Conservation (phyloP, 257 asterid genomes). For the Nyctanthes arbortristis region DNA sequence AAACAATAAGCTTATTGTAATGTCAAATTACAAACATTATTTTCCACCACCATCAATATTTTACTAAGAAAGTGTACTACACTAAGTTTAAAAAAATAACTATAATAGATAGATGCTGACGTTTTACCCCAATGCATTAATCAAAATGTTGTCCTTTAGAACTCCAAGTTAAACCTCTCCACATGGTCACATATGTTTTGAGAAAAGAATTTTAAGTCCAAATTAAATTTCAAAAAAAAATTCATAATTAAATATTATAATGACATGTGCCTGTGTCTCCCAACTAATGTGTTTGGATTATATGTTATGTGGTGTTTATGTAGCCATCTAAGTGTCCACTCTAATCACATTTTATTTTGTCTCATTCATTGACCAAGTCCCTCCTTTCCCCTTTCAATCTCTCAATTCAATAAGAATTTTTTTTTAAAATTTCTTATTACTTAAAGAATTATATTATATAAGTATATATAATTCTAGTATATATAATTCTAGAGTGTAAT, state of each 20-base stretch:
- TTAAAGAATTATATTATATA: background rate
- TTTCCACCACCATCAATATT: background rate
- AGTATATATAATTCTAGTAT: too few relatives aligned
- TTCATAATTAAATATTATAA: constrained; percentile 14
- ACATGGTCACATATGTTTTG: constrained; percentile 15
- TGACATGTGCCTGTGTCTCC: constrained; percentile 65
- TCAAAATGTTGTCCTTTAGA: background rate
- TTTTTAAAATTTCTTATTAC: background rate
- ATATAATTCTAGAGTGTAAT: constrained; percentile 38
- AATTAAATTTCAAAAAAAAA: constrained; percentile 23
- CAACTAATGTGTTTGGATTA: constrained; percentile 35
- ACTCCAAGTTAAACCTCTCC: constrained; percentile 15
- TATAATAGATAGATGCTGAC: background rate
- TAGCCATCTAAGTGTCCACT: constrained; percentile 70
- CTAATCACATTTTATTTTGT: constrained; percentile 73
- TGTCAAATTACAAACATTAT: background rate
- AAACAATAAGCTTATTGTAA: too few relatives aligned
- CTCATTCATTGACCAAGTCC: constrained; percentile 48
- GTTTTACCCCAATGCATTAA: background rate
- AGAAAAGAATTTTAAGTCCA: constrained; percentile 10
- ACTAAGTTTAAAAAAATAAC: too few relatives aligned
- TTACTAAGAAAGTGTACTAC: too few relatives aligned
- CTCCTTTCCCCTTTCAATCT: background rate
- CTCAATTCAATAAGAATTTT: constrained; percentile 30
- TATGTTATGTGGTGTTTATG: constrained; percentile 66